phyloP scores from a whole-genome alignment of 176 grass and related monocot genomes.

The Saccharum spontaneum region DNA sequence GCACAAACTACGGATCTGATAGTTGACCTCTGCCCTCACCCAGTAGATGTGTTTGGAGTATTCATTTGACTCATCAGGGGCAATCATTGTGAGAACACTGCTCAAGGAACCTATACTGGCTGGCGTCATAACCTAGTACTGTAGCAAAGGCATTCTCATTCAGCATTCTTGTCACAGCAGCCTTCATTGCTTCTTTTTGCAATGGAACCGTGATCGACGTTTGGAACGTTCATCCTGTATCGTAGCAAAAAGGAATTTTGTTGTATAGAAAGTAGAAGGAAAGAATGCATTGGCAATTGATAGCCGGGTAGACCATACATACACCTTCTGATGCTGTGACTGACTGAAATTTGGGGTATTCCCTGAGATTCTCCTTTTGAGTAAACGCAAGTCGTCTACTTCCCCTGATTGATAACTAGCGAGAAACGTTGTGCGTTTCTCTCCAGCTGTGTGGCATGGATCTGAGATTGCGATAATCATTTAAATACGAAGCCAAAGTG shows the following conservation, averaged over 20 bases:
- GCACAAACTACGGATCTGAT: background rate
- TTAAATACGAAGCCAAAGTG: slow-evolving; percentile 15
- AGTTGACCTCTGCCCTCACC: slow-evolving; percentile 30
- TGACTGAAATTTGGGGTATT: background rate
- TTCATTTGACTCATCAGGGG: slow-evolving; percentile 25
- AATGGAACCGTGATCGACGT: background rate
- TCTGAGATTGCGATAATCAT: background rate
- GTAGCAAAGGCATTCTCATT: background rate
- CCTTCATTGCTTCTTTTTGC: background rate
- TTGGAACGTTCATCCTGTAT: background rate
- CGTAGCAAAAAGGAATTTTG: slow-evolving; percentile 27
- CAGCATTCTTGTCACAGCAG: slow-evolving; percentile 4
- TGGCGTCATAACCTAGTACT: slow-evolving; percentile 13
- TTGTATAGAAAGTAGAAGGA: slow-evolving; percentile 38
- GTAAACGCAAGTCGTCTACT: background rate
- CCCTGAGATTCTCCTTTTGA: background rate
- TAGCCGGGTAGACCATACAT: background rate
- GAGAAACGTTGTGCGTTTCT: background rate
- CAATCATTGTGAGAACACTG: slow-evolving; percentile 30
- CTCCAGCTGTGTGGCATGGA: background rate
- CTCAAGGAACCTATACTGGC: background rate
- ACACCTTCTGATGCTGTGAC: background rate
- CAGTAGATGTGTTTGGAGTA: slow-evolving; percentile 19
- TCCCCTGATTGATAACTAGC: background rate
- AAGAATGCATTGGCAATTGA: background rate